A percentile compares a stretch with the other conserved stretches of the same genome.
Evolutionary conservation across 345 rosid genomes (phyloP).

Genomic region (Eucalyptus guilfoylei): DNA sequence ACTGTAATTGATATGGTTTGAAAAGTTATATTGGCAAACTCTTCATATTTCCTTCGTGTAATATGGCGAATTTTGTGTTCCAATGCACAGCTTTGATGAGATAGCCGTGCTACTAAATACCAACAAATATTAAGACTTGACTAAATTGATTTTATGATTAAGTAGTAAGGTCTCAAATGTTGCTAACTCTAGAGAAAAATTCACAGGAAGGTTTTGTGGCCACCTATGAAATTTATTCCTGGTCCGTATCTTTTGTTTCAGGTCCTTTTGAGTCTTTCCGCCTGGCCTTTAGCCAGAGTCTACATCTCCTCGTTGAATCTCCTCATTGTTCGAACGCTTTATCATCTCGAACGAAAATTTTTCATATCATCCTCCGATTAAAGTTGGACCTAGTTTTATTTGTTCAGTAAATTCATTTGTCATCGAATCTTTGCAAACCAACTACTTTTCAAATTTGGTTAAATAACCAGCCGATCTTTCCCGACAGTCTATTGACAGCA

Average conservation of each 20-base stretch:
- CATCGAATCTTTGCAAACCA: too few relatives aligned
- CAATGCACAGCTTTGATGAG: background rate
- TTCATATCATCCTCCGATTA: background rate
- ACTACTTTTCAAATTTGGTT: too few relatives aligned
- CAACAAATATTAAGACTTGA: background rate
- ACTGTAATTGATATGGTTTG: background rate
- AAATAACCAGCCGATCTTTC: too few relatives aligned
- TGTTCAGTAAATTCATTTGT: too few relatives aligned
- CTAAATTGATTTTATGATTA: too few relatives aligned
- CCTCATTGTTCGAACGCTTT: background rate
- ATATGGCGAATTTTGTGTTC: background rate
- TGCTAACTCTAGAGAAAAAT: background rate
- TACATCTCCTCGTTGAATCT: background rate
- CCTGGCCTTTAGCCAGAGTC: background rate
- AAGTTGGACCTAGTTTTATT: background rate
- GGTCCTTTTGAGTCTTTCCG: background rate
- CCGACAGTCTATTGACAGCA: rapidly evolving
- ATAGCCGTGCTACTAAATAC: background rate
- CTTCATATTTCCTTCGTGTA: background rate
- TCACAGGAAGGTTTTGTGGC: background rate
- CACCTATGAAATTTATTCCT: background rate
- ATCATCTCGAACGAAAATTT: background rate
- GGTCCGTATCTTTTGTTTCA: background rate
- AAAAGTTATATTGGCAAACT: background rate
- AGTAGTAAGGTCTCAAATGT: background rate